These are phyloP conservation scores for Starmerella stigmatis DNA, from an alignment of 805 yeast species.

Conservation along the genomic window DNA sequence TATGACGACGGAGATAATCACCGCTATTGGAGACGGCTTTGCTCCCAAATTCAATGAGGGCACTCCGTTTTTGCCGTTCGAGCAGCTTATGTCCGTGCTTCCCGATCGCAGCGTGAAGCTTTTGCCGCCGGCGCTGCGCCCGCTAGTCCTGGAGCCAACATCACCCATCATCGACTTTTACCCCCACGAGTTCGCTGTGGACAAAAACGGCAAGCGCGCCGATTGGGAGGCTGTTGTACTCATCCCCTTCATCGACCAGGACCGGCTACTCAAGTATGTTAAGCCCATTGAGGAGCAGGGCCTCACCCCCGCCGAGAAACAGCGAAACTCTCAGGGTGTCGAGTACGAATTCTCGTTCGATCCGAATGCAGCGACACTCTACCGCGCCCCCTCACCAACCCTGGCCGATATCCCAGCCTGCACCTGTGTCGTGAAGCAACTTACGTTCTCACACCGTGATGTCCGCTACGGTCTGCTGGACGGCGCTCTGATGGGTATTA, in stretches of 20 bases:
- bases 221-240: slow-evolving; percentile 97
- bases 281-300: slow-evolving; percentile 46
- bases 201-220: slow-evolving; percentile 88
- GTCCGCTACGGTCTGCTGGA: slow-evolving; percentile 44
- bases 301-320: slow-evolving; percentile 57
- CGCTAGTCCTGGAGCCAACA: slow-evolving; percentile 70
- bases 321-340: slow-evolving; percentile 64
- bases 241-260: slow-evolving; percentile 81
- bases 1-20: slow-evolving; percentile 72
- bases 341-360: slow-evolving; percentile 61
- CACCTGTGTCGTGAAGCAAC: slow-evolving; percentile 30
- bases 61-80: slow-evolving; percentile 79
- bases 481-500: slow-evolving; percentile 60
- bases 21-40: slow-evolving; percentile 50
- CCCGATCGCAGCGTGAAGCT: slow-evolving; percentile 82
- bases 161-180: slow-evolving; percentile 88
- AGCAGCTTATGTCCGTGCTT: slow-evolving; percentile 93
- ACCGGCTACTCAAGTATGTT: slow-evolving; percentile 62
- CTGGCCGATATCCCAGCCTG: slow-evolving; percentile 66
- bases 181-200: slow-evolving; percentile 78
- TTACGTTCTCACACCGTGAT: slow-evolving; percentile 9
- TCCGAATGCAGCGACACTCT: slow-evolving; percentile 59
- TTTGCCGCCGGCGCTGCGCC: slow-evolving; percentile 67
- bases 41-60: slow-evolving; percentile 57
- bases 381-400: slow-evolving; percentile 66